phyloP scores from a whole-genome alignment of 2,329 filamentous ascomycete genomes.

The Sarocladium strictum region DNA sequence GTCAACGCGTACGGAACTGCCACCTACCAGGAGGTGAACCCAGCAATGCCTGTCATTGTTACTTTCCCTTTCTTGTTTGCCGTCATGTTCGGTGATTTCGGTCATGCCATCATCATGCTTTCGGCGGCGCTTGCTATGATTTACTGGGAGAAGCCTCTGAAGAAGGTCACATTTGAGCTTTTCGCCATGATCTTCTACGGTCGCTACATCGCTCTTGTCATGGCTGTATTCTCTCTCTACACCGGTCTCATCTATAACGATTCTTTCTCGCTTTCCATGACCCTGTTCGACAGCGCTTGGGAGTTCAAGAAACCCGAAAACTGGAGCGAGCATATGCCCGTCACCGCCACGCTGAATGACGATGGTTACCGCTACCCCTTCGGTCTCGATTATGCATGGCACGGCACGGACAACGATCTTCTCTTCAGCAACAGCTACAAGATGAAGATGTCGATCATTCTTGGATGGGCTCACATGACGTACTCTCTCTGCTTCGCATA shows the following conservation, averaged over 20 bases:
- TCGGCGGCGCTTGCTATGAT: slow-evolving; percentile 85
- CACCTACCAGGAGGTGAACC: slow-evolving; percentile 96
- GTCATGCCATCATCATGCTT: slow-evolving; percentile 87
- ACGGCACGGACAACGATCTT: slow-evolving; percentile 89
- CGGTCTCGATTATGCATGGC: slow-evolving; percentile 94
- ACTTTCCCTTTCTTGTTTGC: slow-evolving; percentile 99
- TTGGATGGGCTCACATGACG: slow-evolving; percentile 98
- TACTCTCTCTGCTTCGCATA: slow-evolving; percentile 92
- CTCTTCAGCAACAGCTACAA: slow-evolving; percentile 98
- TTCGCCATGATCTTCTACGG: slow-evolving; percentile 99
- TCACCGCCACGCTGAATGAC: slow-evolving; percentile 61
- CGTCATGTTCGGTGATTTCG: slow-evolving; percentile 99
- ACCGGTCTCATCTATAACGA: slow-evolving; percentile 98
- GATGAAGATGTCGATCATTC: slow-evolving; percentile 98
- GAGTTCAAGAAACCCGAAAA: slow-evolving; percentile 63
- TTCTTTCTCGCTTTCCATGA: slow-evolving; percentile 88
- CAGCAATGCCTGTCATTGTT: slow-evolving; percentile 87
- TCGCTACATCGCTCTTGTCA: slow-evolving; percentile 96
- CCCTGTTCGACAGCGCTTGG: slow-evolving; percentile 87
- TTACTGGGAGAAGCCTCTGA: slow-evolving; percentile 87
- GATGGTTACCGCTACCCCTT: slow-evolving; percentile 86
- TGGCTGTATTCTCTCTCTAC: slow-evolving; percentile 95
- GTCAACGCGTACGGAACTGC: slow-evolving; percentile 97
- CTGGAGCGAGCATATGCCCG: slow-evolving; percentile 58
- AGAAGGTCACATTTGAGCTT: slow-evolving; percentile 88